Conservation (phyloP, 768 basidiomycete species). For the Termitomyces sp. region DNA sequence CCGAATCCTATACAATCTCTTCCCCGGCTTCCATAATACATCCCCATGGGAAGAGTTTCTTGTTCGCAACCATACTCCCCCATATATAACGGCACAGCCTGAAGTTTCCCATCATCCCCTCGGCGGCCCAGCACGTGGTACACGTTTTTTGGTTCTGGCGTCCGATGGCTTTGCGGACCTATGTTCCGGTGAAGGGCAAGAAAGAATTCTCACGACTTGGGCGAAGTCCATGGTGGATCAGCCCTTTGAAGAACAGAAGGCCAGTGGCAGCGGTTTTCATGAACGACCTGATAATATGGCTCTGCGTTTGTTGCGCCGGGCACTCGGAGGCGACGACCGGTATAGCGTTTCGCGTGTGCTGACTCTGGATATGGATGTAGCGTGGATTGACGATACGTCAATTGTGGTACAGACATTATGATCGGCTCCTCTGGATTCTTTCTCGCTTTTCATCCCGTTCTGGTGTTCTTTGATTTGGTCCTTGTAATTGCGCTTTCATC, state of each 20-base stretch:
- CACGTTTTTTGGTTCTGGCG: conserved; percentile 55
- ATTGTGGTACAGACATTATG: conserved; percentile 58
- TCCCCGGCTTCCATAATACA: conserved; percentile 54
- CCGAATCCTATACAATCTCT: conserved; percentile 59
- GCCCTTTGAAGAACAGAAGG: conserved; percentile 15
- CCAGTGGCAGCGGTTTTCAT: not conserved
- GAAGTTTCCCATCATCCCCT: conserved; percentile 56
- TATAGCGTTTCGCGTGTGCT: conserved; percentile 50
- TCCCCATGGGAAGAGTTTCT: conserved; percentile 66
- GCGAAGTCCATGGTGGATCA: conserved; percentile 34
- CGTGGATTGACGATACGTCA: conserved; percentile 67
- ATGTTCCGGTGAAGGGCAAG: conserved; percentile 42
- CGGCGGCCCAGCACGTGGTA: conserved; percentile 20
- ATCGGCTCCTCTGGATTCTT: conserved; percentile 8
- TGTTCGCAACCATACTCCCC: conserved; percentile 54
- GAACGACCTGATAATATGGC: conserved; percentile 42
- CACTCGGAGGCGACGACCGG: conserved; percentile 52
- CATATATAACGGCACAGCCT: conserved; percentile 61
- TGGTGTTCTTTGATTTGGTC: not conserved
- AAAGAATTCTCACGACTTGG: conserved; percentile 47
- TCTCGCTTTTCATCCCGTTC: not conserved
- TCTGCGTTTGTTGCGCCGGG: conserved; percentile 47
- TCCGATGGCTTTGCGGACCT: conserved; percentile 66
- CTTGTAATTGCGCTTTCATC: not conserved
- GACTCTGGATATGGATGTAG: conserved; percentile 57